Evolutionary conservation across 2,329 filamentous ascomycete genomes (phyloP).

Genomic region (Aspergillus hiratsukae): DNA sequence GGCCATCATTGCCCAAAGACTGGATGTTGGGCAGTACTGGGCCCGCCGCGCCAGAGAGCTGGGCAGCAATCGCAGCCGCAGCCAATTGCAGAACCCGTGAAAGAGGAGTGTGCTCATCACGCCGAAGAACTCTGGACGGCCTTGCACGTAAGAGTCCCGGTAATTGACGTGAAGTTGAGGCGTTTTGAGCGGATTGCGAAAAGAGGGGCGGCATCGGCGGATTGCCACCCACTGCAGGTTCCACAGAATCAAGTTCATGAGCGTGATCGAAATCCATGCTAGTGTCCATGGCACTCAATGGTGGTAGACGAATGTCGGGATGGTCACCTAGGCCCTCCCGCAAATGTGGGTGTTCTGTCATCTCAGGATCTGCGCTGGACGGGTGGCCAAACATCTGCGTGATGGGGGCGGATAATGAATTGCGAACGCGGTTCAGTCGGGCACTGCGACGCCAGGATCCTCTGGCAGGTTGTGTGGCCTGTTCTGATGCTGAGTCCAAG

Average conservation of each 20-base stretch:
- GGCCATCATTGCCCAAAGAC: slow-evolving; percentile 50
- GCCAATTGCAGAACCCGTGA: slow-evolving; percentile 60
- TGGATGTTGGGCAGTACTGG: slow-evolving; percentile 53
- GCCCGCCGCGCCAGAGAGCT: slow-evolving; percentile 58
- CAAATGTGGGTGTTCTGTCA: slow-evolving; percentile 26
- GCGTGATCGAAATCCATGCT: slow-evolving; percentile 37
- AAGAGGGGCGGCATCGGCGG: slow-evolving; percentile 24
- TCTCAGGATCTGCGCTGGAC: slow-evolving; percentile 20
- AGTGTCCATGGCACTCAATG: slow-evolving; percentile 37
- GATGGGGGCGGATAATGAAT: slow-evolving; percentile 42
- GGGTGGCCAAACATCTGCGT: slow-evolving; percentile 42
- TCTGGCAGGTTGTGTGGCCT: slow-evolving; percentile 25
- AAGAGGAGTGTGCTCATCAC: slow-evolving; percentile 59
- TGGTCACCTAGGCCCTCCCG: slow-evolving; percentile 29
- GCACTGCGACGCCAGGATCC: slow-evolving; percentile 38
- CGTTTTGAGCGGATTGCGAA: slow-evolving; percentile 25
- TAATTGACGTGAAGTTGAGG: slow-evolving; percentile 35
- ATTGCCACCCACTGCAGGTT: slow-evolving; percentile 32
- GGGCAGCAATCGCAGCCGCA: slow-evolving; percentile 60
- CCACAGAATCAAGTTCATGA: slow-evolving; percentile 41
- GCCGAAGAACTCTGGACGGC: slow-evolving; percentile 49
- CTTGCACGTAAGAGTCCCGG: slow-evolving; percentile 47
- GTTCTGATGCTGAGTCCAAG: slow-evolving; percentile 23
- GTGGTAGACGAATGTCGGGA: slow-evolving; percentile 31
- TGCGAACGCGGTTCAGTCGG: slow-evolving; percentile 39